Base-by-base conservation (phyloP, 768 basidiomycete species). In the Trametes meyenii region DNA sequence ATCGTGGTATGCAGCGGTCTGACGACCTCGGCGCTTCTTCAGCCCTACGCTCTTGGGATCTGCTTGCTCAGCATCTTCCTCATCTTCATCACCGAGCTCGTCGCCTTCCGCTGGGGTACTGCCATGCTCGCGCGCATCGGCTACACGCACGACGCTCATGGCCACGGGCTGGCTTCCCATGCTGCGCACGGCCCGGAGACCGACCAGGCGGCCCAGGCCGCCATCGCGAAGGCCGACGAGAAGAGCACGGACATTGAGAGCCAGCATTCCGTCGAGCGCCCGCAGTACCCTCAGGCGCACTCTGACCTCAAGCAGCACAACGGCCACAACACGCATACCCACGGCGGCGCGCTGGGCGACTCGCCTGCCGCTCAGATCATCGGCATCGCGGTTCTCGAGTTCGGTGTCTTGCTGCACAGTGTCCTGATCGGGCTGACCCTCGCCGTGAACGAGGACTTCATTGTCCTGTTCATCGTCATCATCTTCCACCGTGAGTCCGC, bases 361-460 rank as follows among this genome's bases (percentile, higher is more conserved):
- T 76, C 77, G 19, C 75, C 83, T 2, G 58, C 77, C 10, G 87
- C 92, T 2, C 94, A 96, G 72, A 74, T 95, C 39, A 80, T 97
- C 49, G 95, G 94, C 14, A 82, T 99, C 49, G 92, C 84, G 36
- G 95, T 98, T 60, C 79, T 99, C 49, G 96, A 99, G 71, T 96
- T 97, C 68, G 96, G 96, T 67, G 93, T 98, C 33, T 73, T 94
- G 5, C 74, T 98, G 35, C 95, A 96, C 70, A 94, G 92, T 73
- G 69, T 94, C 7, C 79, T 96, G 50, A 90, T 97, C 62, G 96
- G 96, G 0, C 77, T 98, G 35, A 96, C 96, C 0, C 83, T 98
- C 42, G 95, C 94, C n/a, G 92, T 95, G n/a, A 86, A 88, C 67
- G 75, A 81, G 4, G 72, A 83, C 38, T 97, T 98, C 77, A 92